Conservation (phyloP, 2,329 filamentous ascomycete species). For the Nigrograna mackinnonii region DNA sequence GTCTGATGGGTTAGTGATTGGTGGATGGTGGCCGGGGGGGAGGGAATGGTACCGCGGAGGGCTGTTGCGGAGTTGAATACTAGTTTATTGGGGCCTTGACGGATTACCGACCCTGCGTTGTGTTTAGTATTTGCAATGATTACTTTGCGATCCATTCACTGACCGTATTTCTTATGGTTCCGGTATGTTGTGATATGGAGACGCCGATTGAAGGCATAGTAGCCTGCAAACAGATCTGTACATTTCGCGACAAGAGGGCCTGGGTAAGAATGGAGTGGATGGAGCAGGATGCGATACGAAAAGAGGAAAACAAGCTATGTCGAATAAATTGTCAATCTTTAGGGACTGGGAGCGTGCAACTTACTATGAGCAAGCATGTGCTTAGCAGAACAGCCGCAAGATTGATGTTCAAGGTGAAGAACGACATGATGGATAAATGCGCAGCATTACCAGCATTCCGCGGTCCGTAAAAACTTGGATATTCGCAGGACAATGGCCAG, state of each 20-base stretch:
- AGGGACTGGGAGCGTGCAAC: too few species aligned
- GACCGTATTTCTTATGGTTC: slow-evolving; percentile 62
- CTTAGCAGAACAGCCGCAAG: too few species aligned
- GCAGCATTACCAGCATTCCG: too few species aligned
- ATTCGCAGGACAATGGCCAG: too few species aligned
- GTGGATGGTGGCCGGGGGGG: not conserved
- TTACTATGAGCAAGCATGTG: too few species aligned
- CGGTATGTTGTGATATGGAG: slow-evolving; percentile 71
- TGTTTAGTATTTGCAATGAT: not conserved
- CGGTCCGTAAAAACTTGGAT: too few species aligned
- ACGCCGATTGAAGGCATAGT: slow-evolving; percentile 72
- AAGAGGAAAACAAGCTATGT: too few species aligned
- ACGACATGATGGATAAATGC: too few species aligned
- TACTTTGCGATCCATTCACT: not conserved
- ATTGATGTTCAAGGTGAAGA: too few species aligned
- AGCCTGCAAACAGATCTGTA: slow-evolving; percentile 38
- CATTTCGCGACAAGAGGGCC: slow-evolving; percentile 28
- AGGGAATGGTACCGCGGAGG: slow-evolving; percentile 35
- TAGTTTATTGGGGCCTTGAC: slow-evolving; percentile 74
- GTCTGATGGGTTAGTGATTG: slow-evolving; percentile 4
- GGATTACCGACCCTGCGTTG: slow-evolving; percentile 52
- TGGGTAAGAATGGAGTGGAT: slow-evolving; percentile 37
- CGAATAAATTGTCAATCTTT: too few species aligned
- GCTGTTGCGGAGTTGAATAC: slow-evolving; percentile 69
- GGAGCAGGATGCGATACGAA: slow-evolving; percentile 20